A percentile compares a stretch with the other conserved stretches of the same genome.
Evolutionary conservation across 345 rosid species (phyloP).

Genomic region (Eucalyptus dawsonii): DNA sequence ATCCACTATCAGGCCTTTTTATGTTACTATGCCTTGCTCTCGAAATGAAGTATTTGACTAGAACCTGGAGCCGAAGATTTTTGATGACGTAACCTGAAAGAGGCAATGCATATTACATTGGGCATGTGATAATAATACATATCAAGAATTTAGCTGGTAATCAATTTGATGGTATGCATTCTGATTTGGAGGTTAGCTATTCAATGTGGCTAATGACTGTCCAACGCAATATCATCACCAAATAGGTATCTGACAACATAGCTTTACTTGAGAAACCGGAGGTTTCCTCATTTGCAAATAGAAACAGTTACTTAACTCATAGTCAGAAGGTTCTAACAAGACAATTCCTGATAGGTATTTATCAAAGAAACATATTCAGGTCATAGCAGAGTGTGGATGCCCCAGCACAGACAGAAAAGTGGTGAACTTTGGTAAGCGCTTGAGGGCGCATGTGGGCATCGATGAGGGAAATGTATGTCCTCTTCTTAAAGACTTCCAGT

Average conservation of each 20-base stretch:
- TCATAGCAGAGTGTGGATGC: slow-evolving; percentile 63
- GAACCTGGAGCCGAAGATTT: not conserved
- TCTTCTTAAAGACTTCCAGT: not conserved
- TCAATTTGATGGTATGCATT: not conserved
- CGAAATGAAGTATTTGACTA: not conserved
- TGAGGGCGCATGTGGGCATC: slow-evolving; percentile 60
- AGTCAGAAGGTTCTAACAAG: not conserved
- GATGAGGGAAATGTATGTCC: slow-evolving; percentile 63
- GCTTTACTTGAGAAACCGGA: not conserved
- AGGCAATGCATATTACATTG: not conserved
- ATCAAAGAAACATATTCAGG: slow-evolving; percentile 61
- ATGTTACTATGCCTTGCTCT: not conserved
- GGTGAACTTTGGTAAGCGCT: slow-evolving; percentile 76
- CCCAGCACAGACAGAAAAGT: slow-evolving; percentile 90
- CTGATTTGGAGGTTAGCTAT: not conserved
- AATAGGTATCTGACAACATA: not conserved
- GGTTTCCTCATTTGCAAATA: not conserved
- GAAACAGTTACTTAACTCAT: not conserved
- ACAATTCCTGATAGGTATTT: slow-evolving; percentile 28
- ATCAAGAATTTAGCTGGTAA: not conserved
- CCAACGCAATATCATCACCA: not conserved
- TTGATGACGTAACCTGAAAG: not conserved
- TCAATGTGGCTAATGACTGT: not conserved
- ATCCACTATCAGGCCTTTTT: not conserved
- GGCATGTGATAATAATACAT: not conserved